Evolutionary conservation across 306 rosid species (phyloP), one percentile per base, ranked within the genome.

Genomic region (Arachis hypogaea): DNA sequence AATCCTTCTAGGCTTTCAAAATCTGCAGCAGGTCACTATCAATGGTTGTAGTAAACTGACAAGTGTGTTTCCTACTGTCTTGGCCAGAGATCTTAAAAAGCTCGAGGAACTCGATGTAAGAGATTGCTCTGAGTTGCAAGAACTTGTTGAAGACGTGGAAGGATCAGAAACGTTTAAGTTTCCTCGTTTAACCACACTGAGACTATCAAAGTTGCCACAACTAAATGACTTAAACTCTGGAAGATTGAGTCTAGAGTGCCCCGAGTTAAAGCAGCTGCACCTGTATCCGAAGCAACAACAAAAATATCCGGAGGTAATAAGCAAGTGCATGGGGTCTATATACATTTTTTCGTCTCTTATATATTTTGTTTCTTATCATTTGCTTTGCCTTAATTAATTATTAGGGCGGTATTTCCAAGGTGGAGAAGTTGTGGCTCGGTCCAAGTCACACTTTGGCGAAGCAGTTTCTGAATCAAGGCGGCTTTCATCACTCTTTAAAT

Each of bases 381-480:
- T 49, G 5, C 10, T 2, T 22, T 63, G 6, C 7, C 59, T 38
- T 38, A 45, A 38, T 10, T 10, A 78, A 77, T 38, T 56, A 38
- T 10, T 10, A 78, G 82, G 14, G 14, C 14, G 77, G 3, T 38
- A 44, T 72, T 52, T 28, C 49, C 8, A 7, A 52, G 4, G 3
- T 65, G 41, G 4, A 49, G n/a, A 3, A 0, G 2, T 7, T 59
- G 44, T 0, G 6, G 0, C 46, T 71, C 14, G 0, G 5, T n/a
- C 30, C 40, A 47, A 49, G 45, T 59, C 2, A 59, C 2, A 6
- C 16, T 0, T 45, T 3, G 7, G 9, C 33, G 66, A 0, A 0
- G 4, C 58, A 12, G 11, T 38, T 3, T 0, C 8, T 8, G 0
- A 7, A 0, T 49, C 7, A 5, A 51, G 8, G 11, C 5, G 36